Evolutionary conservation across 129 eudicot genomes (phyloP).

Genomic region (Ambrosia trifida): DNA sequence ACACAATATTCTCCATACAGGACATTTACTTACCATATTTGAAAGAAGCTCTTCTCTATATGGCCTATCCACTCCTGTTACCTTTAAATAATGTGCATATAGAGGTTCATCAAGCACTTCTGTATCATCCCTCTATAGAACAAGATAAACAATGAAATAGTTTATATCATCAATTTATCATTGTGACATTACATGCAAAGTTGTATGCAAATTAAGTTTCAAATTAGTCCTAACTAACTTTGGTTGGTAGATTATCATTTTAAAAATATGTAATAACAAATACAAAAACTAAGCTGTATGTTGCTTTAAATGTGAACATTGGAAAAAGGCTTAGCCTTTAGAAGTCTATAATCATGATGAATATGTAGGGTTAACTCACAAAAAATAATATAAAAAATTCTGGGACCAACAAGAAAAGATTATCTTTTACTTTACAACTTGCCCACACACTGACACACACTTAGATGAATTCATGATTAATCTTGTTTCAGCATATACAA

Average conservation of each 20-base stretch:
- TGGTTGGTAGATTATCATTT: neutral
- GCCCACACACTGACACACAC: neutral
- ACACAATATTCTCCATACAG: neutral
- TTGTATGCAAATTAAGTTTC: neutral
- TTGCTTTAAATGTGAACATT: neutral
- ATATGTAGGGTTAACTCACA: neutral
- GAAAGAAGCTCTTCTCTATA: constrained; percentile 73
- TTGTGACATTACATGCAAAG: constrained; percentile 6
- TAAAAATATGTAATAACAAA: neutral
- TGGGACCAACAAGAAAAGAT: neutral
- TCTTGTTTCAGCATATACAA: neutral
- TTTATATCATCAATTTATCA: neutral
- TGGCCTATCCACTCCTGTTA: constrained; percentile 77
- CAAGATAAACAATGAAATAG: constrained; percentile 5
- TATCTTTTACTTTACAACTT: neutral
- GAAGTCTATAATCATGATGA: neutral
- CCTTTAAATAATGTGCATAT: constrained; percentile 66
- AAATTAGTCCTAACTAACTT: neutral
- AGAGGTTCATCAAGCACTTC: constrained; percentile 94
- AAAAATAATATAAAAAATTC: neutral
- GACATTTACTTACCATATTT: constrained; percentile 45
- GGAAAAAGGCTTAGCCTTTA: neutral
- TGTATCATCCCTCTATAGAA: constrained; percentile 73
- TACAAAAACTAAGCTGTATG: no score
- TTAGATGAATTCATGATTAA: neutral